A percentile compares a stretch with the other conserved stretches of the same genome.
phyloP scores from a whole-genome alignment of 2,329 filamentous ascomycete species.

The Triangularia verruculosa region DNA sequence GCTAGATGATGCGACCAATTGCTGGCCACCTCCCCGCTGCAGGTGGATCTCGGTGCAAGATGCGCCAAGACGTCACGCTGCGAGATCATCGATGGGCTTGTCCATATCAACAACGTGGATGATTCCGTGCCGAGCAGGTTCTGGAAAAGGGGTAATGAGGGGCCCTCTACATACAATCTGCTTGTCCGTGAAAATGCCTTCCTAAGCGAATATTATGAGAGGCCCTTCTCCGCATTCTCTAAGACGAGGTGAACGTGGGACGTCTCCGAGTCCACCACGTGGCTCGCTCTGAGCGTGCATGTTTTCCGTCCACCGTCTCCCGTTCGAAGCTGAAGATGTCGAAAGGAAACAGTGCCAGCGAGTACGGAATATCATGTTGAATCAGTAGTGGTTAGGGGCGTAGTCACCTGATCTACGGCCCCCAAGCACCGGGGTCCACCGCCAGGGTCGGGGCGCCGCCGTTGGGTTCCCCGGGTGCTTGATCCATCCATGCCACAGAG shows the following conservation, averaged over 20 bases:
- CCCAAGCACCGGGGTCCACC: conserved; percentile 4
- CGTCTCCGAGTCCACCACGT: too few relatives aligned
- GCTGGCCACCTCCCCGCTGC: neutral
- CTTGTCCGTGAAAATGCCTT: too few relatives aligned
- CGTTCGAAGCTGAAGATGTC: too few relatives aligned
- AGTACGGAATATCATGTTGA: too few relatives aligned
- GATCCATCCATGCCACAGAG: neutral
- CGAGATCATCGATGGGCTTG: neutral
- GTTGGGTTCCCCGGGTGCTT: conserved; percentile 6
- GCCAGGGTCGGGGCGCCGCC: conserved; percentile 9
- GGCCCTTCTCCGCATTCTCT: too few relatives aligned
- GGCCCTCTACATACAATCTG: neutral
- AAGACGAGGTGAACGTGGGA: too few relatives aligned
- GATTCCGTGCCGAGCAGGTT: neutral
- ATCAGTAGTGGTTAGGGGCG: too few relatives aligned
- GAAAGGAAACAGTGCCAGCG: too few relatives aligned
- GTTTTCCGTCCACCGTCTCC: too few relatives aligned
- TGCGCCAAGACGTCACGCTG: conserved; percentile 7
- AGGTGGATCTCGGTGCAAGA: conserved; percentile 1
- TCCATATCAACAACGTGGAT: neutral
- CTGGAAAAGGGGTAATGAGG: neutral
- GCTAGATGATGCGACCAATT: conserved; percentile 1
- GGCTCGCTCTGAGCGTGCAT: too few relatives aligned
- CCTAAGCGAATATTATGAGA: too few relatives aligned
- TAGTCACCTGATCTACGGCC: conserved; percentile 17